phyloP scores from a whole-genome alignment of 2,329 filamentous ascomycete species.

The Ascochyta viciae-villosae region DNA sequence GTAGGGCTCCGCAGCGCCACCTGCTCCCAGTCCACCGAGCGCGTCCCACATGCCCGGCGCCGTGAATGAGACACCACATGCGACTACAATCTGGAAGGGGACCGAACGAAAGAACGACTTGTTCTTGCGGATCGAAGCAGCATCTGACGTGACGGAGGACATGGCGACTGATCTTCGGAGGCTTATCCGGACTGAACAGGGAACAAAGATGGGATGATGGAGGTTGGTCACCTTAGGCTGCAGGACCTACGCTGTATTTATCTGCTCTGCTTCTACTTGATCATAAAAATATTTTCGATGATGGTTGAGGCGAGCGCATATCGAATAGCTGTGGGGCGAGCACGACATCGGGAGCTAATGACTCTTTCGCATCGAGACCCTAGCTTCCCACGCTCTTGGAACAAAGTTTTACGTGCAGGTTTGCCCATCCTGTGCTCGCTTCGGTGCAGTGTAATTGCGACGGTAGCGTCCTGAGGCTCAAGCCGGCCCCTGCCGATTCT shows the following conservation, averaged over 20 bases:
- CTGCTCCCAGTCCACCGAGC: constrained; percentile 41
- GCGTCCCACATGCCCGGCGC: constrained; percentile 48
- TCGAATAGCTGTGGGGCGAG: constrained; percentile 28
- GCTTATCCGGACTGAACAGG: constrained; percentile 6
- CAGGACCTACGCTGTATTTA: constrained; percentile 12
- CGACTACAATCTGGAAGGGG: constrained; percentile 43
- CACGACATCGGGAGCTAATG: constrained; percentile 30
- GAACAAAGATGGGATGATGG: neutral
- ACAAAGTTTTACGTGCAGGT: constrained; percentile 4
- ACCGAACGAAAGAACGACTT: constrained; percentile 41
- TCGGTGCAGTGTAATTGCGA: neutral
- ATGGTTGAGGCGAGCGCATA: constrained; percentile 19
- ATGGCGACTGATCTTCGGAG: constrained; percentile 8
- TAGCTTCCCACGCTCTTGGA: constrained; percentile 1
- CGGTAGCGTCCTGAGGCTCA: constrained; percentile 10
- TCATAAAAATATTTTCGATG: constrained; percentile 22
- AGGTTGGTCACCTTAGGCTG: neutral
- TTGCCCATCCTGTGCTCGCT: constrained; percentile 13
- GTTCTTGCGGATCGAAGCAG: constrained; percentile 23
- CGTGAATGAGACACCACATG: constrained; percentile 45
- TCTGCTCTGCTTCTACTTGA: neutral
- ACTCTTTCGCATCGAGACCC: constrained; percentile 10
- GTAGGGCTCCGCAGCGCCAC: constrained; percentile 44
- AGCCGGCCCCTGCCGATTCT: constrained; percentile 12
- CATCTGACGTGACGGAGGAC: constrained; percentile 10